These are phyloP conservation scores for Amaranthus palmeri DNA, from an alignment of 148 eudicot genomes.

Conservation along the genomic window DNA sequence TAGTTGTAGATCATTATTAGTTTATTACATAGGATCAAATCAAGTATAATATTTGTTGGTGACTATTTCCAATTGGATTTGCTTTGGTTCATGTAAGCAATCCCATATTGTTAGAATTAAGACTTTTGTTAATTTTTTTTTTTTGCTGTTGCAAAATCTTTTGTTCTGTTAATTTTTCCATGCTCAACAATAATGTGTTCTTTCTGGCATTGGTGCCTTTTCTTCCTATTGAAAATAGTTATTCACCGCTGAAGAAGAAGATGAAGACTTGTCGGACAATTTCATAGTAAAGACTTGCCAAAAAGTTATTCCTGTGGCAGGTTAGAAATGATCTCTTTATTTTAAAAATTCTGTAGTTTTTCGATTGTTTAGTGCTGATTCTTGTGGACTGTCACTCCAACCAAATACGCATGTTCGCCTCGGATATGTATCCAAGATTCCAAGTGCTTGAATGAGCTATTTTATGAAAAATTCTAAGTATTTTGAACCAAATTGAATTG, in stretches of 20 bases:
- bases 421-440: no score
- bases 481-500: no score
- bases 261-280: slow-evolving; percentile 81
- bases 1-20: no score
- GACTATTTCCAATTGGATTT: no score
- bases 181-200: background rate
- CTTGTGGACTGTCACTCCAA: background rate
- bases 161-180: background rate
- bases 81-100: no score
- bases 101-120: no score
- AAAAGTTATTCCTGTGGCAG: slow-evolving; percentile 88
- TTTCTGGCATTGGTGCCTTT: background rate
- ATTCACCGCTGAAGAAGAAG: slow-evolving; percentile 71
- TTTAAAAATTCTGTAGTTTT: slow-evolving; percentile 11
- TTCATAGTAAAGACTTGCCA: slow-evolving; percentile 92
- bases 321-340: slow-evolving; percentile 35
- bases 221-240: slow-evolving; percentile 31
- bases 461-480: no score
- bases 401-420: no score
- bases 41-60: no score
- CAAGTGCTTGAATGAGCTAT: no score
- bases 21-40: no score
- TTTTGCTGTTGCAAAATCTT: background rate
- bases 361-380: background rate
- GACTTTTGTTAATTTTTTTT: no score